Base-by-base conservation (phyloP, 352 stramenopile genomes). In the Phytophthora capsici region DNA sequence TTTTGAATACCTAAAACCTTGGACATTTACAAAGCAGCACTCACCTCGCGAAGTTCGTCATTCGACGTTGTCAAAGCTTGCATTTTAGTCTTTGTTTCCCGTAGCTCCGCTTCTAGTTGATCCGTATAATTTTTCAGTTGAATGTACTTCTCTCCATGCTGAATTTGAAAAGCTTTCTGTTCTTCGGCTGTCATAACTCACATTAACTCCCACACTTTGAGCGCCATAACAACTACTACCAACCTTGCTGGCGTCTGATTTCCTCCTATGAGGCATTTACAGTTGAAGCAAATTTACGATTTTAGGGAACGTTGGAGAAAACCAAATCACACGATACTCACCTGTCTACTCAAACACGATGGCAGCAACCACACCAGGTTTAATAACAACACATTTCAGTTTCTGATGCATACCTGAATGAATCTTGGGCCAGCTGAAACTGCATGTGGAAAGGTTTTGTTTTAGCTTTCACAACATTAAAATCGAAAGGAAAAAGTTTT, bases 61-160 rank as follows among this genome's bases (percentile, higher is more conserved):
- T 93, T 91, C n/a, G 87, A 91, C 0, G 75, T 66, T 32, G 77
- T 90, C 5, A 92, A 30, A 2, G 73, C 73, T 59, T 91, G 77
- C 63, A 95, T 82, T 54, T 94, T 94, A 19, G 84, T 69, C 49
- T 94, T 93, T n/a, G 80, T 83, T 71, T 95, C 85, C 7, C 79
- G 77, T 16, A 95, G 54, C 37, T 95, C 87, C 25, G 80, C 85
- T 73, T 95, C 87, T 12, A 95, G 73, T 51, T 94, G 83, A 49
- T 95, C 85, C 3, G 87, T 89, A 69, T 95, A 94, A 19, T 71
- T 82, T 57, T 95, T 95, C n/a, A 95, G 57, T 44, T 95, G 87
- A 45, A 95, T 90, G 34, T 95, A 94, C 52, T 92, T 90, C 52
- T 95, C 84, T 16, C 87, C 87, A 54, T 94, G 85, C 30, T 95